phyloP scores from a whole-genome alignment of 164 flowering plant species.

The Echeveria elegans region DNA sequence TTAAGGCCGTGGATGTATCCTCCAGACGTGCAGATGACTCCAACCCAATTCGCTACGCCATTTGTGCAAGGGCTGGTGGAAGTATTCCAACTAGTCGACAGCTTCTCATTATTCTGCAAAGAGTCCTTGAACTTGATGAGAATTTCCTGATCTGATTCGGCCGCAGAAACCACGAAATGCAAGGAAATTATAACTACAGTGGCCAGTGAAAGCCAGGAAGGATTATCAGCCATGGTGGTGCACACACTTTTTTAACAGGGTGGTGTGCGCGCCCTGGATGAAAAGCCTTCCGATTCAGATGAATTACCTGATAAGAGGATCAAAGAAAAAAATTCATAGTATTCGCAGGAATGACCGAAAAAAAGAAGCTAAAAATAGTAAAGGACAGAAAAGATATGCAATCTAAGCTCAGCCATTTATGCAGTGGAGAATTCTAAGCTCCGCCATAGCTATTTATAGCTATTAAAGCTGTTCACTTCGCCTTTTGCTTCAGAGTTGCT shows the following conservation, averaged over 20 bases:
- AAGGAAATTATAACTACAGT: neutral
- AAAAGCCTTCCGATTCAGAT: constrained; percentile 7
- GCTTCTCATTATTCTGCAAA: constrained; percentile 10
- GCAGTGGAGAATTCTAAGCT: neutral
- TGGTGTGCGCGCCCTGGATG: constrained; percentile 4
- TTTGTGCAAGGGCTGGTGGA: constrained; percentile 29
- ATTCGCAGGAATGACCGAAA: neutral
- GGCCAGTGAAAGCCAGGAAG: neutral
- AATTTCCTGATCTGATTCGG: constrained; percentile 24
- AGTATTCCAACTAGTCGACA: constrained; percentile 31
- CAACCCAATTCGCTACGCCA: constrained; percentile 36
- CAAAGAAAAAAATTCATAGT: neutral
- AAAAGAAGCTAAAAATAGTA: neutral
- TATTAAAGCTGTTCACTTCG: neutral
- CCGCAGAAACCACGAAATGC: neutral
- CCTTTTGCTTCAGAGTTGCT: neutral
- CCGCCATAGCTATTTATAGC: neutral
- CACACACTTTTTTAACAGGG: constrained; percentile 1
- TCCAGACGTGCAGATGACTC: constrained; percentile 30
- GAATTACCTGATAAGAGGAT: neutral
- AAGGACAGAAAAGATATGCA: neutral
- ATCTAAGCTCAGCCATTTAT: constrained; percentile 1
- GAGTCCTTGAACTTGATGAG: constrained; percentile 42
- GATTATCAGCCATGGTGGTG: neutral
- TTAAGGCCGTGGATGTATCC: constrained; percentile 35